phyloP scores from a whole-genome alignment of 352 stramenopile species.

The Peronospora destructor region DNA sequence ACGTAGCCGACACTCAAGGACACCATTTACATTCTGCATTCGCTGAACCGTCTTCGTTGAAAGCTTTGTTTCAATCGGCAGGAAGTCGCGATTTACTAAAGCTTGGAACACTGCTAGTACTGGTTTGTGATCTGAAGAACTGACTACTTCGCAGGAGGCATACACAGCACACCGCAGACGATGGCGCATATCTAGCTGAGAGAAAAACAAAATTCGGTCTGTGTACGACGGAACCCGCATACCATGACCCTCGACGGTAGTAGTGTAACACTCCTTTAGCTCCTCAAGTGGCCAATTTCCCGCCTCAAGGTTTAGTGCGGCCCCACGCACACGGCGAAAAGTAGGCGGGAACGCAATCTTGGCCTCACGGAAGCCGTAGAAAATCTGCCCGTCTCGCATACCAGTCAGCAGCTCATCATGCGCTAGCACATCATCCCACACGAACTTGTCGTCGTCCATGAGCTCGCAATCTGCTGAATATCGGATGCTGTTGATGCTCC shows the following conservation, averaged over 20 bases:
- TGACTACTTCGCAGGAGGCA: slow-evolving; percentile 63
- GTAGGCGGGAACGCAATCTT: slow-evolving; percentile 75
- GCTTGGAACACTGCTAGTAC: slow-evolving; percentile 69
- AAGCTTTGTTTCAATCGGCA: slow-evolving; percentile 43
- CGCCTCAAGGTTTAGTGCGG: slow-evolving; percentile 23
- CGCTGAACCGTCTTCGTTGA: slow-evolving; percentile 43
- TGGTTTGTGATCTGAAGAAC: slow-evolving; percentile 79
- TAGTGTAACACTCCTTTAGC: slow-evolving; percentile 48
- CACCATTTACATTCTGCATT: slow-evolving; percentile 54
- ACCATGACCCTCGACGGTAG: slow-evolving; percentile 41
- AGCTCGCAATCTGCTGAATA: slow-evolving; percentile 34
- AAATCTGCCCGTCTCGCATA: slow-evolving; percentile 49
- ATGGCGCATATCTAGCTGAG: slow-evolving; percentile 55
- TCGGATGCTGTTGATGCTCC: slow-evolving; percentile 23
- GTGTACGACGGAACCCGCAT: slow-evolving; percentile 84
- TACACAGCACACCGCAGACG: slow-evolving; percentile 65
- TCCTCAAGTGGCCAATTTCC: slow-evolving; percentile 21
- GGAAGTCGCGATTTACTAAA: slow-evolving; percentile 48
- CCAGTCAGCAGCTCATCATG: slow-evolving; percentile 69
- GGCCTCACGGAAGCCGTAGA: slow-evolving; percentile 70
- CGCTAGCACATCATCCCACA: slow-evolving; percentile 56
- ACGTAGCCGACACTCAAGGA: slow-evolving; percentile 50
- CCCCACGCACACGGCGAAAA: slow-evolving; percentile 56
- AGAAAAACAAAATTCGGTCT: slow-evolving; percentile 84
- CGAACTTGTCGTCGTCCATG: slow-evolving; percentile 35